Base-by-base conservation (phyloP, 2,329 filamentous ascomycete genomes). In the Colletotrichum orchidophilum region DNA sequence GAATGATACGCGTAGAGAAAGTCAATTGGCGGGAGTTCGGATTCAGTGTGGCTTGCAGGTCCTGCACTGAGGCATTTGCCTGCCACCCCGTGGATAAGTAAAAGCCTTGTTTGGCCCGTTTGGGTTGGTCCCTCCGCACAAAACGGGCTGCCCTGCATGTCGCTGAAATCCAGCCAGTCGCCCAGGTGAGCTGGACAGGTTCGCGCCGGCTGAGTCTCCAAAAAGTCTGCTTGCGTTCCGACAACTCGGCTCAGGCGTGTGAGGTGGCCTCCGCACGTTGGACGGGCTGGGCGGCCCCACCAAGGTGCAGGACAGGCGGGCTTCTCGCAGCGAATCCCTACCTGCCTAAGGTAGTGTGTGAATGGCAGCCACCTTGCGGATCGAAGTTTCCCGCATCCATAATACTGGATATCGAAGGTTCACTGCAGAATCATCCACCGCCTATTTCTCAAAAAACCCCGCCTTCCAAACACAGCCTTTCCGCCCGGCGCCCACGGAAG, bases 221-320 rank as follows among this genome's bases (percentile, higher is more conserved):
- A 49, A 50, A 29, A 29, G 50, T 61, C 29, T 55, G n/a, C 55
- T 55, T 27, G 33, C 46, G 46, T 70, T 68, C 64, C 64, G 63
- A 71, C 58, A 62, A 63, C 53, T 68, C 58, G 68, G 68, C 63
- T 54, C 55, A 50, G 26, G 21, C 31, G 31, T 53, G 50, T 53
- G 33, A n/a, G 15, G 53, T 33, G 58, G 21, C 46, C 49, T 27
- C 64, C 49, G n/a, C 49, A 52, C 49, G 24, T 52, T 52, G 5
- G 13, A 42, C 39, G 18, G 39, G 39, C 15, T 42, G 39, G 39
- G 35, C 13, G 26, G 33, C 55, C 18, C 55, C 55, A 59, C 55
- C 18, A 24, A n/a, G 29, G n/a, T 57, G 29, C 66, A 52, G 46
- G 49, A 31, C 50, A 27, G 42, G 39, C 21, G 18, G 26, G 33